phyloP scores from a whole-genome alignment of 2,329 filamentous ascomycete genomes.

The Sporothrix globosa region DNA sequence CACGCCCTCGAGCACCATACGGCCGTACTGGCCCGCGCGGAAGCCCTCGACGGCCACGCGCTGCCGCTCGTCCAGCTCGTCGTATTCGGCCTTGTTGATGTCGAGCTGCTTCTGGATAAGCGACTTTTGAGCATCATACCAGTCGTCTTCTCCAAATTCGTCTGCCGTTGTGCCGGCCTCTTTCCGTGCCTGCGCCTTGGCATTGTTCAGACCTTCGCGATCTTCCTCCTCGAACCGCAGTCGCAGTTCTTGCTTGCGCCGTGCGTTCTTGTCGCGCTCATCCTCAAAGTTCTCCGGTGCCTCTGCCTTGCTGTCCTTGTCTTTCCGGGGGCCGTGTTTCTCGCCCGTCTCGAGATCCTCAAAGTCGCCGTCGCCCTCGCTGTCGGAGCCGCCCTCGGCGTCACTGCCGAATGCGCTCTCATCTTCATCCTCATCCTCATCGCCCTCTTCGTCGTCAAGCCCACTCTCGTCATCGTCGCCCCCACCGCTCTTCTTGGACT shows the following conservation, averaged over 20 bases:
- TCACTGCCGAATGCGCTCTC: constrained; percentile 42
- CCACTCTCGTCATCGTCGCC: constrained; percentile 62
- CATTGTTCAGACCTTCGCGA: constrained; percentile 90
- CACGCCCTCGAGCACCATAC: constrained; percentile 85
- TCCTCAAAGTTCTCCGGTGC: constrained; percentile 64
- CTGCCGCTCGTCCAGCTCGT: constrained; percentile 80
- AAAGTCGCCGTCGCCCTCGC: constrained; percentile 79
- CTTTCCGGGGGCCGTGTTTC: constrained; percentile 50
- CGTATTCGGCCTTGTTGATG: constrained; percentile 95
- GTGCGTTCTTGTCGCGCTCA: constrained; percentile 88
- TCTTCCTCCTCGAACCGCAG: constrained; percentile 97
- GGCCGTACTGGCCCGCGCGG: constrained; percentile 89
- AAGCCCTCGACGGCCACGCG: constrained; percentile 85
- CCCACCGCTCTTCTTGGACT: constrained; percentile 53
- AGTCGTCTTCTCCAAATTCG: constrained; percentile 95
- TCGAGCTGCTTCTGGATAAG: constrained; percentile 92
- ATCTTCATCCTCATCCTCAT: constrained; percentile 50
- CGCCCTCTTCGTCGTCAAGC: constrained; percentile 61
- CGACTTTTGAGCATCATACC: constrained; percentile 97
- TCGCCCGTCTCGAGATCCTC: constrained; percentile 84
- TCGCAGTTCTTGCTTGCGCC: constrained; percentile 90
- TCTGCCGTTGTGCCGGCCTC: constrained; percentile 65
- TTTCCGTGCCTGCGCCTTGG: constrained; percentile 75
- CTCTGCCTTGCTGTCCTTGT: constrained; percentile 69
- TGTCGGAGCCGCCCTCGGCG: constrained; percentile 59